These are phyloP conservation scores for Drechslera avenae DNA, from an alignment of 2,329 filamentous ascomycete species.

Conservation along the genomic window DNA sequence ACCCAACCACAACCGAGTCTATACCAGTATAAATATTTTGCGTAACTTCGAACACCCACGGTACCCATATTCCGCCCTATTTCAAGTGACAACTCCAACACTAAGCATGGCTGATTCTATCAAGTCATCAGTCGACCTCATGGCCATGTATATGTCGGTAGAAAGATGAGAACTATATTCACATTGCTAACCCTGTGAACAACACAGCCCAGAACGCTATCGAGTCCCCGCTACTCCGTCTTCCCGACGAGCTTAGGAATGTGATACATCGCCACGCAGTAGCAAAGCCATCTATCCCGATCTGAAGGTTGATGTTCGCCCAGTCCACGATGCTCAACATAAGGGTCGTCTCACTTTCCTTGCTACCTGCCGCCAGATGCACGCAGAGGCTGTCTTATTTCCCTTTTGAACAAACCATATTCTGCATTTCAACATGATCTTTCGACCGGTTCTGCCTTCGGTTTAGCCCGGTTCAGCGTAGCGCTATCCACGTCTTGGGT, in stretches of 20 bases:
- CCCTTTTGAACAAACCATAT: not conserved
- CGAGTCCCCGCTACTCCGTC: constrained; percentile 4
- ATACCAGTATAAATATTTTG: too few species aligned
- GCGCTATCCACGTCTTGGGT: too few species aligned
- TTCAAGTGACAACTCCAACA: too few species aligned
- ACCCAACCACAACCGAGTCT: too few species aligned
- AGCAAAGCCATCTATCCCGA: not conserved
- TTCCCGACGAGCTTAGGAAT: constrained; percentile 11
- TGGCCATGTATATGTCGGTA: not conserved
- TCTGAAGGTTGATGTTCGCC: not conserved
- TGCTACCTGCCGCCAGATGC: not conserved
- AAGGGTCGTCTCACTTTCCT: not conserved
- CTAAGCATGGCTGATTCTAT: not conserved
- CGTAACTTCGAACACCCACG: too few species aligned
- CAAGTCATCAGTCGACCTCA: not conserved
- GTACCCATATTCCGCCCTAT: too few species aligned
- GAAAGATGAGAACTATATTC: not conserved
- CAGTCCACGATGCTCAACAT: not conserved
- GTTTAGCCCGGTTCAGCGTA: too few species aligned
- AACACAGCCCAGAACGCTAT: not conserved
- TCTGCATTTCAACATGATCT: too few species aligned
- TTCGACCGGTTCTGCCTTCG: too few species aligned
- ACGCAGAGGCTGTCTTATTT: not conserved
- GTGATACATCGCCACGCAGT: constrained; percentile 4
- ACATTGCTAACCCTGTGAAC: not conserved